These are phyloP conservation scores for Trichodelitschia bisporula DNA, from an alignment of 495 filamentous ascomycete species.

Conservation along the genomic window DNA sequence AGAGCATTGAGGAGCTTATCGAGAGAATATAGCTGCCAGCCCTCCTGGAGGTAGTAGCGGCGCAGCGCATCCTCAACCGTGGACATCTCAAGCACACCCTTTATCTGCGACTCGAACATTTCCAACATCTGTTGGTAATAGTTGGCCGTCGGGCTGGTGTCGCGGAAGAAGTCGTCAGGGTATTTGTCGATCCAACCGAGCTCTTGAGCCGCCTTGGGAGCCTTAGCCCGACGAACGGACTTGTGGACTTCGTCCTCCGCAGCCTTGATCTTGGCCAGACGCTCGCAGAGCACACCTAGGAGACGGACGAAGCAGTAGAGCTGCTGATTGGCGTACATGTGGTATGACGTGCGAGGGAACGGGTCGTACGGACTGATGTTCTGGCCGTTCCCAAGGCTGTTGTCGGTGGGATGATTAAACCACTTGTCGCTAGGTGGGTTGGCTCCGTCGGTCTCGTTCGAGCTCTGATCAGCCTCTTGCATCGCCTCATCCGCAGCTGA, in stretches of 20 bases:
- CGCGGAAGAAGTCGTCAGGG: conserved; percentile 62
- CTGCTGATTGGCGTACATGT: conserved; percentile 69
- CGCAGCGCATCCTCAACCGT: conserved; percentile 75
- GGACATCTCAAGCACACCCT: conserved; percentile 49
- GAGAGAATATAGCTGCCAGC: conserved; percentile 77
- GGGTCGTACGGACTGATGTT: conserved; percentile 56
- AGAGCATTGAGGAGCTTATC: conserved; percentile 61
- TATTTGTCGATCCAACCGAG: conserved; percentile 51
- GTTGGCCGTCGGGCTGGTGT: conserved; percentile 32
- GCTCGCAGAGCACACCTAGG: conserved; percentile 68
- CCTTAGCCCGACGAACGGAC: conserved; percentile 41
- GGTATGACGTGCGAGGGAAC: conserved; percentile 53
- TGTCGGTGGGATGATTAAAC: conserved; percentile 31
- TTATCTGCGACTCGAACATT: conserved; percentile 43
- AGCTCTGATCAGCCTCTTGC: conserved; percentile 14
- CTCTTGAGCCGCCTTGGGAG: conserved; percentile 53
- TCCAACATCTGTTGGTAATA: conserved; percentile 43
- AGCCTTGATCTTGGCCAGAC: conserved; percentile 58
- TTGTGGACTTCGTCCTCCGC: conserved; percentile 43
- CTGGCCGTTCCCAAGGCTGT: conserved; percentile 23
- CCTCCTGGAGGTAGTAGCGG: conserved; percentile 64
- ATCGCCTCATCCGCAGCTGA: conserved; percentile 41
- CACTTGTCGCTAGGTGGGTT: conserved; percentile 19
- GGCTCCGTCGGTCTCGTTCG: conserved; percentile 12
- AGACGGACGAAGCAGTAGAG: conserved; percentile 86